phyloP scores from a whole-genome alignment of 169 alveolate genomes.

The Gregarina niphandrodes region DNA sequence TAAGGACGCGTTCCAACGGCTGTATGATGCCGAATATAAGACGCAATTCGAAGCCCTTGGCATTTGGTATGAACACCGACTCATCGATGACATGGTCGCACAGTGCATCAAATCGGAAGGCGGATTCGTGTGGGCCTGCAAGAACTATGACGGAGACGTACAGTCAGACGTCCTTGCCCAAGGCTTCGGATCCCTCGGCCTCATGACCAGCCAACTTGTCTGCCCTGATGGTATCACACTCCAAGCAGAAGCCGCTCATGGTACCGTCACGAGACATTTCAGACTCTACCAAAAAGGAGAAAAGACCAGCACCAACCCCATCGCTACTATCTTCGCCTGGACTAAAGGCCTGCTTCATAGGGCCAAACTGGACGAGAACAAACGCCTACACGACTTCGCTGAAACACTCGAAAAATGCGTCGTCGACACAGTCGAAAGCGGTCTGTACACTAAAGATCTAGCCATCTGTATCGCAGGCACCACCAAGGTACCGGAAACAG shows the following conservation, averaged over 20 bases:
- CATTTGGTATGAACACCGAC: slow-evolving; percentile 65
- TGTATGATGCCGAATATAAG: slow-evolving; percentile 56
- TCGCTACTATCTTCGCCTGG: slow-evolving; percentile 84
- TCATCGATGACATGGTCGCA: slow-evolving; percentile 90
- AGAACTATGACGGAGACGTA: slow-evolving; percentile 87
- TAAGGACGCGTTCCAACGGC: slow-evolving; percentile 63
- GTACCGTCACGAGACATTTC: slow-evolving; percentile 79
- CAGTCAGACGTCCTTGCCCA: slow-evolving; percentile 79
- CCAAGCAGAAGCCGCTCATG: slow-evolving; percentile 86
- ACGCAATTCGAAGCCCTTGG: slow-evolving; percentile 46
- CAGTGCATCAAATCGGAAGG: slow-evolving; percentile 66
- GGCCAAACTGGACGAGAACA: slow-evolving; percentile 56
- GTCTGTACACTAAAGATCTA: slow-evolving; percentile 71
- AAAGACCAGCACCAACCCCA: slow-evolving; percentile 75
- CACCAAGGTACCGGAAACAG: no score
- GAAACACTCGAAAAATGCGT: slow-evolving; percentile 54
- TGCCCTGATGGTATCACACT: slow-evolving; percentile 66
- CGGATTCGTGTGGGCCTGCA: slow-evolving; percentile 93
- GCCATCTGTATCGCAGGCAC: slow-evolving; percentile 54
- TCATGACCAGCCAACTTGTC: slow-evolving; percentile 74
- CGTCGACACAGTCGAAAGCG: slow-evolving; percentile 58
- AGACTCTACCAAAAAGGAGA: slow-evolving; percentile 48
- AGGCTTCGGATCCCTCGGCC: slow-evolving; percentile 71
- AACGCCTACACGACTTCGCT: slow-evolving; percentile 42
- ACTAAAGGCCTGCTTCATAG: slow-evolving; percentile 60